Evolutionary conservation across 345 rosid genomes (phyloP).

Genomic region (Rhodomyrtus tomentosa): DNA sequence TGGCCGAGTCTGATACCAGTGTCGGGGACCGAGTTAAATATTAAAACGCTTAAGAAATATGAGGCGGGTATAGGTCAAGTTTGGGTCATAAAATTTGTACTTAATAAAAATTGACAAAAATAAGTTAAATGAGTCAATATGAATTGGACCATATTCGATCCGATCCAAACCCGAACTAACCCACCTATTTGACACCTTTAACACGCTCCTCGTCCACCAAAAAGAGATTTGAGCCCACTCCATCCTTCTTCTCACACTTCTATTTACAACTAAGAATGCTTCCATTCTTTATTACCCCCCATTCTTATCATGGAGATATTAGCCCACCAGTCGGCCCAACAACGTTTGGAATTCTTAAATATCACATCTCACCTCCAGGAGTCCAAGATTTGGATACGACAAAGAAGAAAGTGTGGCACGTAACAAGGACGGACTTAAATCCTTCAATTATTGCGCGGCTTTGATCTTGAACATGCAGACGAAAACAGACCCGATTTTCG

Average conservation of each 20-base stretch:
- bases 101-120: too few relatives aligned
- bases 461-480: neutral
- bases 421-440: neutral
- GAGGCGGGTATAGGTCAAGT: too few relatives aligned
- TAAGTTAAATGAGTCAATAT: too few relatives aligned
- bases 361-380: too few relatives aligned
- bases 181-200: too few relatives aligned
- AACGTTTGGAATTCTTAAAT: too few relatives aligned
- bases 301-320: neutral
- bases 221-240: neutral
- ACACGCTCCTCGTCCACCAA: neutral
- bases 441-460: neutral
- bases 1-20: too few relatives aligned
- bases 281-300: neutral
- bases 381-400: neutral
- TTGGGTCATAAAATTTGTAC: too few relatives aligned
- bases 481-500: neutral
- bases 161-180: too few relatives aligned
- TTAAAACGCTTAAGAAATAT: too few relatives aligned
- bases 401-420: neutral
- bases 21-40: too few relatives aligned
- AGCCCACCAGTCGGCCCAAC: neutral
- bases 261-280: neutral
- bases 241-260: neutral
- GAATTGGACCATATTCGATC: too few relatives aligned